Evolutionary conservation across 192 early-diverging fungal species (phyloP).

Genomic region (Oehlia diaphana): DNA sequence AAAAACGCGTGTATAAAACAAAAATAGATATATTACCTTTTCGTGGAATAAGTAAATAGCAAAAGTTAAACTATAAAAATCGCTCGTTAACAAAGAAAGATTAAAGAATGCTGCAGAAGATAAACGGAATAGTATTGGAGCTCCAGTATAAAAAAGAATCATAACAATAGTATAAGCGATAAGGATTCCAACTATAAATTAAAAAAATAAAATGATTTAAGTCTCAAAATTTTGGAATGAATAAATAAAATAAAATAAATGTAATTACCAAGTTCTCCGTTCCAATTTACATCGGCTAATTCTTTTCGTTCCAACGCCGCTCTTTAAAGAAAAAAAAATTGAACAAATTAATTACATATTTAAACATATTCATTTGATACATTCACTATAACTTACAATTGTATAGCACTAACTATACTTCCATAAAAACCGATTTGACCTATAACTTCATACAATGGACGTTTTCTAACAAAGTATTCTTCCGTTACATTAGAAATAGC

Average conservation of each 20-base stretch:
- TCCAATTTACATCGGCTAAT: conserved; percentile 51
- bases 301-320: conserved; percentile 64
- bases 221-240: not conserved
- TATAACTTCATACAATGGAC: conserved; percentile 73
- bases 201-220: not conserved
- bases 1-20: not conserved
- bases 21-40: conserved; percentile 39
- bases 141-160: conserved; percentile 69
- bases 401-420: conserved; percentile 70
- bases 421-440: conserved; percentile 75
- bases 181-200: conserved; percentile 58
- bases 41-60: conserved; percentile 68
- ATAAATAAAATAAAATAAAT: not conserved
- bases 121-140: conserved; percentile 71
- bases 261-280: not conserved
- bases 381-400: conserved; percentile 41
- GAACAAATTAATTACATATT: not conserved
- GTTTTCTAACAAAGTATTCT: conserved; percentile 71
- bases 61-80: conserved; percentile 80
- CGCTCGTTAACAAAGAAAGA: conserved; percentile 72
- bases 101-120: conserved; percentile 78
- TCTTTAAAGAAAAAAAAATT: not conserved
- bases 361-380: not conserved
- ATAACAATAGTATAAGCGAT: conserved; percentile 66
- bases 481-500: conserved; percentile 72